Base-by-base conservation (phyloP, 169 alveolate species). In the Eimeria acervulina region DNA sequence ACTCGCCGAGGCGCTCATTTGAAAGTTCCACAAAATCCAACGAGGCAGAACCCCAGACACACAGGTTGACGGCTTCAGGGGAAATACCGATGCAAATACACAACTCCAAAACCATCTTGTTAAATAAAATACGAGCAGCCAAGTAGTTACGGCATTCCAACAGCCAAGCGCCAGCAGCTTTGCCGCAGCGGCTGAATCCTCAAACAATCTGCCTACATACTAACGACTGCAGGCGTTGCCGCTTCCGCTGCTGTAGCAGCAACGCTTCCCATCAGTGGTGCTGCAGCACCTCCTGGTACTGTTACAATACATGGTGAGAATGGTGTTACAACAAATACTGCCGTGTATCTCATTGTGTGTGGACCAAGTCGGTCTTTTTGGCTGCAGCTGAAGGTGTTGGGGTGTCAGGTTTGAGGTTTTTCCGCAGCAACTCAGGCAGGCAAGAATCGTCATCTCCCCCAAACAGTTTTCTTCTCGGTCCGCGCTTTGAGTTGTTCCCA, bases 381-480 rank as follows among this genome's bases (percentile, higher is more conserved):
- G 93, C 93, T n/a, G 81, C 93, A 21, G 93, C 83, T 26, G 93
- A 87, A n/a, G 93, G 81, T 26, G 93, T 21, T 59, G 93, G 93
- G 21, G 81, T 59, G 40, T 87, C 31, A 21, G 93, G 93, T 12
- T 87, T 44, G 55, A 87, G 81, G n/a, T 87, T 87, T 26, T 87
- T 87, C 47, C 93, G 59, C 15, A 87, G 80, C n/a, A 87, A 51
- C 61, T 87, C 93, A 10, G 93, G 93, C 81, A 87, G 38, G 47
- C 93, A 87, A 36, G 93, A 87, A 42, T 87, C 93, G 31, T 87
- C 93, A 61, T 87, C 93, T 15, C 93, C 93, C 38, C 93, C 93
- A 61, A 87, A 87, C 83, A 87, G 28, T 44, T 87, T 87, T 19
- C 74, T 83, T 52, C 93, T 87, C 15, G 93, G 93, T 12, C 93